phyloP scores from a whole-genome alignment of 2,329 filamentous ascomycete genomes.

The Thielaviopsis ethacetica region DNA sequence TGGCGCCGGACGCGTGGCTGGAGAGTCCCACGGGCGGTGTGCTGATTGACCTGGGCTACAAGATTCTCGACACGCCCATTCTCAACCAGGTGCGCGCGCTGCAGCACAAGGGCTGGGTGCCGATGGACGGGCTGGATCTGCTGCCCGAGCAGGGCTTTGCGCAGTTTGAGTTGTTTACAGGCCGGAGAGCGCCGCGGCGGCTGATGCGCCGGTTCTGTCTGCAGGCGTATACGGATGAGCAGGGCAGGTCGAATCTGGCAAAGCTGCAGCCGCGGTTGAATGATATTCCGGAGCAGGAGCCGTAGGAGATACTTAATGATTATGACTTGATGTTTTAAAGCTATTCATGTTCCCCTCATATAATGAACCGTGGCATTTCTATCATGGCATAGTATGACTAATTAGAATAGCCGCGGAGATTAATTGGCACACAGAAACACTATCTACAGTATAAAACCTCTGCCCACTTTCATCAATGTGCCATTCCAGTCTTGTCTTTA shows the following conservation, averaged over 20 bases:
- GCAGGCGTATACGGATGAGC: conserved; percentile 26
- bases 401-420: background rate
- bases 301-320: conserved; percentile 15
- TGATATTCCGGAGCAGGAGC: conserved; percentile 25
- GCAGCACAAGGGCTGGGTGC: conserved; percentile 50
- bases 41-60: conserved; percentile 59
- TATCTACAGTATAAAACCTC: too few species aligned
- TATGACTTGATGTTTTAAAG: background rate
- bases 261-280: conserved; percentile 25
- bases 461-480: too few species aligned
- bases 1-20: conserved; percentile 53
- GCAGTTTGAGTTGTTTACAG: conserved; percentile 69
- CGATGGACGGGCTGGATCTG: conserved; percentile 60
- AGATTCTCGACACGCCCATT: conserved; percentile 54
- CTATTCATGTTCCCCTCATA: background rate
- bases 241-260: conserved; percentile 23
- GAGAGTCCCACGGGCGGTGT: conserved; percentile 59
- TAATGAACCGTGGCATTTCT: background rate
- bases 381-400: background rate
- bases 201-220: conserved; percentile 54
- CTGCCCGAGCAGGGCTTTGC: conserved; percentile 66
- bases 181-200: conserved; percentile 32
- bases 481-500: too few species aligned
- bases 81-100: conserved; percentile 48
- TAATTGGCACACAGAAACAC: too few species aligned